Evolutionary conservation across 495 filamentous ascomycete species (phyloP), one percentile per base, ranked within the genome.

Genomic region (Aspergillus diversus): DNA sequence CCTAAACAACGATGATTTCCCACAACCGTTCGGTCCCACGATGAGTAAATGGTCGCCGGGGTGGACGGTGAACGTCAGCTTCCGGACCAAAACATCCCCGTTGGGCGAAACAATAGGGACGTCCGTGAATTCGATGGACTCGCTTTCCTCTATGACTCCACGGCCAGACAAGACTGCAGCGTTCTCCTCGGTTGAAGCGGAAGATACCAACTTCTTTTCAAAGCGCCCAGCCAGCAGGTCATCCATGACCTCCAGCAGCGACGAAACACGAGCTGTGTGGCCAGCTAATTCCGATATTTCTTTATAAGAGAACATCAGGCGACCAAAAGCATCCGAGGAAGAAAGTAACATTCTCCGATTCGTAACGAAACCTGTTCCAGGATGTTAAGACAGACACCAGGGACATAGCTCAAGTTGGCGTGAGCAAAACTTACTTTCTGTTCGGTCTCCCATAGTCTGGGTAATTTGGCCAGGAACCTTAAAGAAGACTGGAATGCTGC

Each of bases 41-140:
- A 99, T 96, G 39, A 99, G 84, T 9, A 99, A 86, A 69, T 99
- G 96, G 55, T 96, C 91, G 57, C 92, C 91, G 1, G 87, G 88
- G 52, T 87, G 83, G 69, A 99, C 90, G 39, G 86, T 86, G 82
- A 99, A 98, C 42, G 91, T 92, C 15, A 98, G 84, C 47, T 87
- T 85, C 48, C 81, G 85, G 49, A 99, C 89, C 0, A 99, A 83
- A 12, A 98, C 88, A 67, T 97, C 93, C 46, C 96, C 95, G 77
- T 97, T 97, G 5, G 96, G 95, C 3, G 92, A 96, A 65, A 98
- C 92, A 71, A 98, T 97, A n/a, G 95, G 95, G 6, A 98, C 95
- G 68, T 93, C 80, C 59, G 84, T 86, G 73, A 99, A 99, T 66
- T 90, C 85, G 71, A 99, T 97, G 46, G 91, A 86, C 33, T 84